Conservation (phyloP, 2,329 filamentous ascomycete genomes). For the Neophaeococcomyces aloes region DNA sequence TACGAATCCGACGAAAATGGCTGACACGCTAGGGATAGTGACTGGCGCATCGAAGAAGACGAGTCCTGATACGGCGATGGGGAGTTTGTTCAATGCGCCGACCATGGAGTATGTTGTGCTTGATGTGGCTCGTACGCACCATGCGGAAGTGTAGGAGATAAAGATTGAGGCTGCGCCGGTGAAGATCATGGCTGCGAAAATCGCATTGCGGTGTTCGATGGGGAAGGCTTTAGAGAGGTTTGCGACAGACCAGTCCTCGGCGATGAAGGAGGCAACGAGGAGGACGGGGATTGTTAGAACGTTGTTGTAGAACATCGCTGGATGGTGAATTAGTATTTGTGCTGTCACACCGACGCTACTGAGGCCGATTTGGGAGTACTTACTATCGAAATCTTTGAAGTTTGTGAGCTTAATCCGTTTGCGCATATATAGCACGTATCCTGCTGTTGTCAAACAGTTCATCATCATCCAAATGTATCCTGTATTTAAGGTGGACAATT, state of each 20-base stretch:
- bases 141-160: constrained; percentile 98
- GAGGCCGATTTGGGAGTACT: constrained; percentile 28
- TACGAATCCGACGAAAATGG: constrained; percentile 82
- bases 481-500: constrained; percentile 81
- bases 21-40: constrained; percentile 81
- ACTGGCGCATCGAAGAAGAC: constrained; percentile 93
- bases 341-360: constrained; percentile 18
- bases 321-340: constrained; percentile 18
- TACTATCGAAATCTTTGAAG: constrained; percentile 99
- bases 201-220: constrained; percentile 61
- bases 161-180: constrained; percentile 89
- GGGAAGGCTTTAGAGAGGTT: constrained; percentile 89
- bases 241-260: constrained; percentile 82
- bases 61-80: constrained; percentile 82
- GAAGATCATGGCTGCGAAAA: constrained; percentile 83
- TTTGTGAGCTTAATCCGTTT: constrained; percentile 99
- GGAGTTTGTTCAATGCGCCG: constrained; percentile 93
- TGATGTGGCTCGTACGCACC: constrained; percentile 95
- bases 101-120: constrained; percentile 99
- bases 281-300: constrained; percentile 90
- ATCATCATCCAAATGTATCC: constrained; percentile 97
- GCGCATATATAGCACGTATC: constrained; percentile 85
- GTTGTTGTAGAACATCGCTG: constrained; percentile 99
- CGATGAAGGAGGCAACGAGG: constrained; percentile 64
- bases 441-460: constrained; percentile 89